Conservation (phyloP, 306 rosid species). For the Cucumis melo region DNA sequence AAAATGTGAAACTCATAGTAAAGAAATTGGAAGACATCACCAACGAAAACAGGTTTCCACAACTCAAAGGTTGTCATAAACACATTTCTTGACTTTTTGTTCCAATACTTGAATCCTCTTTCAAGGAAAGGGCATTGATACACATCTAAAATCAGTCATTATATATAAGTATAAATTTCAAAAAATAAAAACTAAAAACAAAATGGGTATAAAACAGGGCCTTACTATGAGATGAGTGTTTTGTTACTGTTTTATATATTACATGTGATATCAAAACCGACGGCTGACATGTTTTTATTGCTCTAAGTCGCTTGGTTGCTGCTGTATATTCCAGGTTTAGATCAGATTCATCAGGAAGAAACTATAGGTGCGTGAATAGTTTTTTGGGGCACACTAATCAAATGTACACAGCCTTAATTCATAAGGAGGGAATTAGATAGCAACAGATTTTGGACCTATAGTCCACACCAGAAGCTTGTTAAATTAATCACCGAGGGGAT, state of each 20-base stretch:
- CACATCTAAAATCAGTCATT: too few species aligned
- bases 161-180: too few species aligned
- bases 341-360: not conserved
- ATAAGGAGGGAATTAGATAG: not conserved
- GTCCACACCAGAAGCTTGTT: not conserved
- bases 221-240: not conserved
- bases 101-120: too few species aligned
- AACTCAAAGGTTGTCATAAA: too few species aligned
- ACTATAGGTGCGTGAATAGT: not conserved
- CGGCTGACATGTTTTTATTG: not conserved
- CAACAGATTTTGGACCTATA: not conserved
- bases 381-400: not conserved
- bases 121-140: too few species aligned
- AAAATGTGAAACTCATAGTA: too few species aligned
- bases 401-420: not conserved
- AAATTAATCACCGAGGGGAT: not conserved
- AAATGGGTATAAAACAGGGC: too few species aligned
- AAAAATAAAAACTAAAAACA: too few species aligned
- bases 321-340: not conserved
- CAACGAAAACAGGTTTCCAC: too few species aligned
- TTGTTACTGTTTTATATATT: not conserved
- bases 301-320: not conserved
- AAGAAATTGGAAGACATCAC: too few species aligned
- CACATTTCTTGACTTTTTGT: too few species aligned
- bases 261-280: not conserved